Evolutionary conservation across 2,329 filamentous ascomycete genomes (phyloP).

Genomic region (Claviceps capensis): DNA sequence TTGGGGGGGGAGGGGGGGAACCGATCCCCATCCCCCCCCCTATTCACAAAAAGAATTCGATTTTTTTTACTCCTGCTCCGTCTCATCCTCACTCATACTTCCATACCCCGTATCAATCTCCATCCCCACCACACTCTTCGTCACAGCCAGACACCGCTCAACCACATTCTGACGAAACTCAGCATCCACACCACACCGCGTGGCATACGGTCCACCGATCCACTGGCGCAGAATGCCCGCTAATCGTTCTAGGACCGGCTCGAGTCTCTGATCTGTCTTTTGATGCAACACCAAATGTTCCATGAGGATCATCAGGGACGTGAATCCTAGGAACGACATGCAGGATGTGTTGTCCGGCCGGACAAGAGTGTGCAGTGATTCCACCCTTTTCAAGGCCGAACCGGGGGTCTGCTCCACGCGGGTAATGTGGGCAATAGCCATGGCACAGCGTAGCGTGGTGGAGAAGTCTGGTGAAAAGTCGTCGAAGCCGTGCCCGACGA

Average conservation of each 20-base stretch:
- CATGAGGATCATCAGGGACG: constrained; percentile 45
- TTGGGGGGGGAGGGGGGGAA: too few relatives aligned
- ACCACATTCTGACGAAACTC: constrained; percentile 40
- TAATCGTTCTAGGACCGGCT: constrained; percentile 38
- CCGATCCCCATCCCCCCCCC: background rate
- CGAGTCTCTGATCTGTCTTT: constrained; percentile 32
- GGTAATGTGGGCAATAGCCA: constrained; percentile 45
- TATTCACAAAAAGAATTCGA: too few relatives aligned
- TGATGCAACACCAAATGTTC: constrained; percentile 34
- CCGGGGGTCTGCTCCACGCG: constrained; percentile 22
- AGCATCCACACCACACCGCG: constrained; percentile 35
- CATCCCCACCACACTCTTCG: constrained; percentile 45
- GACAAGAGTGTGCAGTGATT: constrained; percentile 35
- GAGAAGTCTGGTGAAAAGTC: constrained; percentile 36
- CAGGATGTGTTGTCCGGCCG: constrained; percentile 25
- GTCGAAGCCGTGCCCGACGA: constrained; percentile 30
- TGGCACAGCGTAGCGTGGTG: constrained; percentile 44
- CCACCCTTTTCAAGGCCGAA: constrained; percentile 27
- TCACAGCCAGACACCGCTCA: constrained; percentile 40
- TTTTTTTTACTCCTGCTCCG: constrained; percentile 6
- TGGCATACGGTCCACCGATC: constrained; percentile 40
- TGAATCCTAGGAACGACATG: constrained; percentile 45
- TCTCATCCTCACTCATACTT: constrained; percentile 39
- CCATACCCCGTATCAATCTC: constrained; percentile 46
- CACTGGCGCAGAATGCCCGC: constrained; percentile 46